phyloP scores from a whole-genome alignment of 192 early-diverging fungal species.

The Coemansia sp. region DNA sequence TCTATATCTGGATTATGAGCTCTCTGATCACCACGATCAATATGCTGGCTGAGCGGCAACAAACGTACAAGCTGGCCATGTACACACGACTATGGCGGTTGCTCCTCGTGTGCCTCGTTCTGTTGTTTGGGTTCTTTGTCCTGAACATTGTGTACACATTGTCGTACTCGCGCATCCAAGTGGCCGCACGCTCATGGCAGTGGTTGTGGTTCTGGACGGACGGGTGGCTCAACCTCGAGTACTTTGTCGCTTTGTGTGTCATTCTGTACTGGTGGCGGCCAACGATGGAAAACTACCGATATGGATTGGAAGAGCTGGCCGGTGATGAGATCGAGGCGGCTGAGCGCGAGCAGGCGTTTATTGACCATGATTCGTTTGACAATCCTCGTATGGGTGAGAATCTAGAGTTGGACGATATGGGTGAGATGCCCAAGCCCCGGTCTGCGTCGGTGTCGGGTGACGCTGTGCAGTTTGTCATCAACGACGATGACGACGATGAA shows the following conservation, averaged over 20 bases:
- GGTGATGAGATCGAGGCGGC: slow-evolving; percentile 71
- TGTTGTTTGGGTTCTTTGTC: slow-evolving; percentile 77
- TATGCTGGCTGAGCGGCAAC: slow-evolving; percentile 73
- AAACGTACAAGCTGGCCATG: slow-evolving; percentile 89
- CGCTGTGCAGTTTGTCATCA: slow-evolving; percentile 46
- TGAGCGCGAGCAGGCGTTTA: slow-evolving; percentile 54
- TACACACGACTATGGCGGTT: slow-evolving; percentile 81
- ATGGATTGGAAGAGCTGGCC: slow-evolving; percentile 82
- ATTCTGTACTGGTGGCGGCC: slow-evolving; percentile 92
- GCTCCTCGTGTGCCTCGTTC: slow-evolving; percentile 70
- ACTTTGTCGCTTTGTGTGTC: slow-evolving; percentile 72
- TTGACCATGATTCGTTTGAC: slow-evolving; percentile 34
- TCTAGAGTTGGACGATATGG: slow-evolving; percentile 42
- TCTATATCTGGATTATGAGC: slow-evolving; percentile 92
- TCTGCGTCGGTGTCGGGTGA: slow-evolving; percentile 26
- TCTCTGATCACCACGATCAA: slow-evolving; percentile 77
- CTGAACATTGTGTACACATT: slow-evolving; percentile 78
- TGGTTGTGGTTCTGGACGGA: slow-evolving; percentile 91
- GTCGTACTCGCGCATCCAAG: slow-evolving; percentile 61
- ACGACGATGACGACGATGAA: slow-evolving; percentile 35
- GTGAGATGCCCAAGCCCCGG: slow-evolving; percentile 6
- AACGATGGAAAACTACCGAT: slow-evolving; percentile 85
- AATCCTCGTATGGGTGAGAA: slow-evolving; percentile 51
- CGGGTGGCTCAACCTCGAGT: slow-evolving; percentile 89
- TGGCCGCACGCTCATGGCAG: slow-evolving; percentile 77